These are phyloP conservation scores for Grosmannia huntii DNA, from an alignment of 2,329 filamentous ascomycete genomes.

Conservation along the genomic window DNA sequence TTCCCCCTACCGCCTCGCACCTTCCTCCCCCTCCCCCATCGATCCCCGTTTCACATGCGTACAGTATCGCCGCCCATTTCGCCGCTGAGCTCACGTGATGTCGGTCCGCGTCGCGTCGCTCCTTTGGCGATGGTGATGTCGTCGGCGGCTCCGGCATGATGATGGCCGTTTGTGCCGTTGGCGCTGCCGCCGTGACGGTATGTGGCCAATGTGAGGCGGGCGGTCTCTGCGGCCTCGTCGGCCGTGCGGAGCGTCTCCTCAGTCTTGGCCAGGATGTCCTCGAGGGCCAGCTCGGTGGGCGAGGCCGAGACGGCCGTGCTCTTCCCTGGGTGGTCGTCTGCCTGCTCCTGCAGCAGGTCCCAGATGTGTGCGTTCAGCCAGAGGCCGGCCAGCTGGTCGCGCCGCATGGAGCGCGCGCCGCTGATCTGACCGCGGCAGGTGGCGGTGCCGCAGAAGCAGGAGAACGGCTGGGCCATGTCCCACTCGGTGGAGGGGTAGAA, in stretches of 20 bases:
- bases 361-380: conserved; percentile 52
- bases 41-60: conserved; percentile 2
- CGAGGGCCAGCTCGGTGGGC: conserved; percentile 29
- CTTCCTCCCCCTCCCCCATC: not conserved
- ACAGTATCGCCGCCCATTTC: conserved; percentile 51
- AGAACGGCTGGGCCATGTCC: conserved; percentile 60
- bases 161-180: conserved; percentile 3
- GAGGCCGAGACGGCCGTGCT: conserved; percentile 4
- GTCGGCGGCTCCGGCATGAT: conserved; percentile 9
- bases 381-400: conserved; percentile 38
- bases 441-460: conserved; percentile 46
- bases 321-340: conserved; percentile 3
- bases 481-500: conserved; percentile 69
- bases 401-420: conserved; percentile 49
- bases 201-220: conserved; percentile 27
- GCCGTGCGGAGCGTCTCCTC: conserved; percentile 32
- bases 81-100: conserved; percentile 42
- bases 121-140: conserved; percentile 6
- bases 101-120: conserved; percentile 29
- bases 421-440: conserved; percentile 48
- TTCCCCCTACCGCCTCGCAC: no score
- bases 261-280: conserved; percentile 29
- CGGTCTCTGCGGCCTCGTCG: conserved; percentile 33
- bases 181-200: conserved; percentile 17
- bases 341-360: conserved; percentile 27